Base-by-base conservation (phyloP, 768 basidiomycete genomes). In the Suillus variegatus region DNA sequence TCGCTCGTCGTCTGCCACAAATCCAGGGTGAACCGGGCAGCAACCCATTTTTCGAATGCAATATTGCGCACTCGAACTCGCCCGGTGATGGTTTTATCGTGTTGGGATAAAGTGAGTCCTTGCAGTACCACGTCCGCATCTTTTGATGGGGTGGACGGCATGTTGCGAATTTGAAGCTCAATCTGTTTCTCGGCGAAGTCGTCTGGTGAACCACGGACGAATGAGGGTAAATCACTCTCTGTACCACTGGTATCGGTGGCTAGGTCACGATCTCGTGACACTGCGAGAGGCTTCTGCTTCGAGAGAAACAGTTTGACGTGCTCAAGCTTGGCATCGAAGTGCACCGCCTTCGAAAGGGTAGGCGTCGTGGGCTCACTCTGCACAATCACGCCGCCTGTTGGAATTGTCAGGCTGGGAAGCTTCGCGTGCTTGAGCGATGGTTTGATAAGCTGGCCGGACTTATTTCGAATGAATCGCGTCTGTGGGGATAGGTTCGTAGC, bases 1-100 rank as follows among this genome's bases (percentile, higher is more conserved):
- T 99, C 97, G 76, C 90, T 92, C 65, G 94, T 96, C 56, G 97
- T 99, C 76, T 95, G 94, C 97, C 97, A 99, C 69, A 82, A 84
- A 74, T 99, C 97, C 70, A 96, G 85, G 1, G 97, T 98, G 77
- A 97, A 99, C 36, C 97, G 87, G 32, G 95, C 86, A 9, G 88
- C 91, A 61, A 99, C 84, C 82, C 86, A 86, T 79, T 98, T 99
- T 71, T 91, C 83, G 78, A 88, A 99, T 8, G 94, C 87, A 60
- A 98, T 74, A 75, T 99, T 98, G 71, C 88, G 85, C 65, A 97
- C 92, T 56, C 88, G 86, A 52, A 94, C 84, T 47, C 81, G 81
- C 32, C 97, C 97, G n/a, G 83, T 76, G 61, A 98, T 83, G 63
- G 80, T 82, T 41, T 78, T 78, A 41, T 81, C 80, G 66, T 87